phyloP scores from a whole-genome alignment of 1,139 yeast genomes.

The Suhomyces kunorum region DNA sequence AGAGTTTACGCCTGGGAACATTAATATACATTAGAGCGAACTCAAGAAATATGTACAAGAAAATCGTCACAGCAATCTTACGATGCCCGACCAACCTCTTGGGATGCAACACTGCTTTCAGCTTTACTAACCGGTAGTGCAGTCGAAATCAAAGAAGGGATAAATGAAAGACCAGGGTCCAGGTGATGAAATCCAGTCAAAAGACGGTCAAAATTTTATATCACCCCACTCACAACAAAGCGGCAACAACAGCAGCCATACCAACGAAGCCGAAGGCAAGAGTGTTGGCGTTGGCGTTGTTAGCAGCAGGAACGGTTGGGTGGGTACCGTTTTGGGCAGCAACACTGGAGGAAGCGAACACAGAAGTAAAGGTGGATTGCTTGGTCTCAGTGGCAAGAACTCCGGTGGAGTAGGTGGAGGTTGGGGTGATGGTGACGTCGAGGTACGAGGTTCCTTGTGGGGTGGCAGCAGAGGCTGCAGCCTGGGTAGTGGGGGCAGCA shows the following conservation, averaged over 20 bases:
- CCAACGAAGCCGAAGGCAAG: conserved; percentile 43
- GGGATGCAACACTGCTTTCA: background rate
- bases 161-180: background rate
- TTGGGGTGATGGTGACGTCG: conserved; percentile 33
- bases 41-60: conserved; percentile 3
- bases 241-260: conserved; percentile 47
- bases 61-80: conserved; percentile 5
- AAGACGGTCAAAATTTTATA: background rate
- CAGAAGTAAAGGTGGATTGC: conserved; percentile 36
- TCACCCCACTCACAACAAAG: conserved; percentile 33
- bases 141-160: background rate
- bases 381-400: conserved; percentile 37
- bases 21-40: conserved; percentile 4
- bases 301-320: conserved; percentile 24
- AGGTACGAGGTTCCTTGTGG: conserved; percentile 18
- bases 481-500: conserved; percentile 19
- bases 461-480: conserved; percentile 10
- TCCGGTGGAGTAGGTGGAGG: conserved; percentile 38
- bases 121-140: conserved; percentile 11
- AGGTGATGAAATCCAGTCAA: conserved; percentile 1
- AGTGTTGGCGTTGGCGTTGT: conserved; percentile 30
- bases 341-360: conserved; percentile 22
- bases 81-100: conserved; percentile 4
- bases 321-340: conserved; percentile 19
- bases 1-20: too few relatives aligned